Evolutionary conservation across 2,329 filamentous ascomycete genomes (phyloP).

Genomic region (Sphaerulina musiva): DNA sequence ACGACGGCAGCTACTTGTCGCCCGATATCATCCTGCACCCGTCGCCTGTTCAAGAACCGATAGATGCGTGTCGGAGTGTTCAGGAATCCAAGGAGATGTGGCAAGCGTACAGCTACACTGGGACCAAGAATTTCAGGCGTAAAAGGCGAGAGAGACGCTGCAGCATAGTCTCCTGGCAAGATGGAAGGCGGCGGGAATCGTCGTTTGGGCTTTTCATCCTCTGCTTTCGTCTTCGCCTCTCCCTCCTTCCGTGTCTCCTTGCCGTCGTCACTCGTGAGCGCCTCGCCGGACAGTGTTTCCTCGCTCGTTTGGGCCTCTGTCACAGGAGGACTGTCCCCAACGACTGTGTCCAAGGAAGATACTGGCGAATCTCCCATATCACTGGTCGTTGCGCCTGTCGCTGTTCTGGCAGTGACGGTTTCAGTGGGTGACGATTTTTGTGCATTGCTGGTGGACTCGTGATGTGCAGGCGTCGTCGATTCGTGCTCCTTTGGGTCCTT

Average conservation of each 20-base stretch:
- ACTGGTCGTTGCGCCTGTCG: slow-evolving; percentile 14
- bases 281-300: slow-evolving; percentile 7
- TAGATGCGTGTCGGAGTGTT: slow-evolving; percentile 82
- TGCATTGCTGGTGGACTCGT: slow-evolving; percentile 8
- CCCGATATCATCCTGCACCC: slow-evolving; percentile 80
- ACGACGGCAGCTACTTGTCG: slow-evolving; percentile 81
- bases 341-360: slow-evolving; percentile 11
- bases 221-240: slow-evolving; percentile 31
- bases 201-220: slow-evolving; percentile 41
- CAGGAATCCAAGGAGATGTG: slow-evolving; percentile 85
- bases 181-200: slow-evolving; percentile 69
- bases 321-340: background rate
- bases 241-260: slow-evolving; percentile 15
- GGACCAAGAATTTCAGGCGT: slow-evolving; percentile 68
- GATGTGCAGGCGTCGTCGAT: background rate
- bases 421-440: slow-evolving; percentile 18
- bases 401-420: slow-evolving; percentile 27
- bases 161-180: slow-evolving; percentile 62
- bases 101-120: slow-evolving; percentile 66
- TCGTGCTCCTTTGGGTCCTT: slow-evolving; percentile 24
- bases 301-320: background rate
- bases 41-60: slow-evolving; percentile 78
- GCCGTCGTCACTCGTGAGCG: slow-evolving; percentile 1
- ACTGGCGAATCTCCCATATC: slow-evolving; percentile 3
- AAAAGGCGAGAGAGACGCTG: slow-evolving; percentile 56